A percentile compares a stretch with the other conserved stretches of the same genome.
These are phyloP conservation scores for Amanita inopinata DNA, from an alignment of 768 basidiomycete species.

Conservation along the genomic window DNA sequence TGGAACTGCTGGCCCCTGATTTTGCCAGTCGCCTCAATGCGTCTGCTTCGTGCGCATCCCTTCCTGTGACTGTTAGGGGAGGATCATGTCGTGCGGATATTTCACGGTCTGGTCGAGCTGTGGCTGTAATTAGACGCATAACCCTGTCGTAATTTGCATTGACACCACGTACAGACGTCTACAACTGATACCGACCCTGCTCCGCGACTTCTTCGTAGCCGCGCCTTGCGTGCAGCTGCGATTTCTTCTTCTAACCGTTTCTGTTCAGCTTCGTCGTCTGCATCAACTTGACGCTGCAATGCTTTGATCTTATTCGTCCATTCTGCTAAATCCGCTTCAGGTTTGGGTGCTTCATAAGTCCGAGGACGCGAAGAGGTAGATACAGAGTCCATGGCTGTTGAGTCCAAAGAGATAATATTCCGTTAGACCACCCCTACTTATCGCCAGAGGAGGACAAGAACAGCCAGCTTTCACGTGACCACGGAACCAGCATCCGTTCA, in stretches of 20 bases:
- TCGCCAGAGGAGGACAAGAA: not conserved
- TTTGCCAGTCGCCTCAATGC: not conserved
- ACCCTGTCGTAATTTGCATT: slow-evolving; percentile 9
- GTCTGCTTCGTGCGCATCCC: not conserved
- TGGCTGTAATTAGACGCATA: not conserved
- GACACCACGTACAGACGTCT: slow-evolving; percentile 21
- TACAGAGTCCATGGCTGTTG: not conserved
- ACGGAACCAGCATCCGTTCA: not conserved
- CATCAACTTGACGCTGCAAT: slow-evolving; percentile 72
- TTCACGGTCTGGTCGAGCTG: not conserved
- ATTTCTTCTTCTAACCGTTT: slow-evolving; percentile 59
- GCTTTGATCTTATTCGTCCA: slow-evolving; percentile 78
- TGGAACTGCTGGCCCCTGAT: not conserved
- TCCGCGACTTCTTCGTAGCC: slow-evolving; percentile 40
- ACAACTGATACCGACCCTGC: slow-evolving; percentile 14
- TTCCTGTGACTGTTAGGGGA: not conserved
- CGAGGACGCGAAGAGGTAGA: slow-evolving; percentile 6
- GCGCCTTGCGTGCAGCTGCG: slow-evolving; percentile 39
- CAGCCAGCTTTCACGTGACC: slow-evolving; percentile 4
- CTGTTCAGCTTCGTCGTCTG: slow-evolving; percentile 72
- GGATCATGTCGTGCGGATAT: not conserved
- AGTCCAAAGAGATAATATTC: not conserved
- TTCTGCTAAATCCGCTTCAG: slow-evolving; percentile 64
- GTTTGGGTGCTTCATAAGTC: slow-evolving; percentile 34
- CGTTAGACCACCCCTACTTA: not conserved